Evolutionary conservation across 2,329 filamentous ascomycete genomes (phyloP).

Genomic region (Ceratocystiopsis minuta): DNA sequence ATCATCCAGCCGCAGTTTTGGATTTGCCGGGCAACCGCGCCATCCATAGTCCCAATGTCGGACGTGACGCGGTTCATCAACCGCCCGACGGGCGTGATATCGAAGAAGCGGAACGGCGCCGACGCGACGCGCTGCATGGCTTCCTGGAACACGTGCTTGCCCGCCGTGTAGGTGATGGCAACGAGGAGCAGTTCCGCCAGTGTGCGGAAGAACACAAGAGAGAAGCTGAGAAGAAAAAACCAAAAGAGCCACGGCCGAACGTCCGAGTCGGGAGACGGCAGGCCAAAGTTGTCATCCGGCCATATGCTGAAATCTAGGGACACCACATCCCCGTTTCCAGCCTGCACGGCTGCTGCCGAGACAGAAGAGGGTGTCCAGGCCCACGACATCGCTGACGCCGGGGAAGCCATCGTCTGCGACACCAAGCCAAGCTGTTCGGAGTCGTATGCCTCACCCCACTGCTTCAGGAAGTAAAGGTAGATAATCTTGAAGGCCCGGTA

Average conservation of each 20-base stretch:
- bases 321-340: not conserved
- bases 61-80: slow-evolving; percentile 86
- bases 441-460: slow-evolving; percentile 66
- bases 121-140: slow-evolving; percentile 58
- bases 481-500: slow-evolving; percentile 48
- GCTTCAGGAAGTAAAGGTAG: slow-evolving; percentile 67
- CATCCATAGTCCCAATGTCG: slow-evolving; percentile 78
- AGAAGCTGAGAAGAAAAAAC: slow-evolving; percentile 47
- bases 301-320: slow-evolving; percentile 2
- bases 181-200: slow-evolving; percentile 50
- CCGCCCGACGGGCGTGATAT: slow-evolving; percentile 72
- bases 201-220: slow-evolving; percentile 40
- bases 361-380: too few species aligned
- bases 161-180: slow-evolving; percentile 63
- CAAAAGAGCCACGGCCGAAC: slow-evolving; percentile 57
- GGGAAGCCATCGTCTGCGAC: slow-evolving; percentile 1
- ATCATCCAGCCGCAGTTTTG: slow-evolving; percentile 50
- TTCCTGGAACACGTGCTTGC: slow-evolving; percentile 53
- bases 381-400: not conserved
- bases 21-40: slow-evolving; percentile 61
- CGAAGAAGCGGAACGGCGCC: slow-evolving; percentile 79
- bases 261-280: slow-evolving; percentile 50
- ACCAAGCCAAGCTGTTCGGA: slow-evolving; percentile 9
- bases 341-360: too few species aligned
- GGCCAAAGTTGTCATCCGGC: slow-evolving; percentile 17